Percentiles rank a stretch among this genome's conserved stretches.
phyloP scores from a whole-genome alignment of 2,329 filamentous ascomycete genomes.

The Ophiostoma sp. region DNA sequence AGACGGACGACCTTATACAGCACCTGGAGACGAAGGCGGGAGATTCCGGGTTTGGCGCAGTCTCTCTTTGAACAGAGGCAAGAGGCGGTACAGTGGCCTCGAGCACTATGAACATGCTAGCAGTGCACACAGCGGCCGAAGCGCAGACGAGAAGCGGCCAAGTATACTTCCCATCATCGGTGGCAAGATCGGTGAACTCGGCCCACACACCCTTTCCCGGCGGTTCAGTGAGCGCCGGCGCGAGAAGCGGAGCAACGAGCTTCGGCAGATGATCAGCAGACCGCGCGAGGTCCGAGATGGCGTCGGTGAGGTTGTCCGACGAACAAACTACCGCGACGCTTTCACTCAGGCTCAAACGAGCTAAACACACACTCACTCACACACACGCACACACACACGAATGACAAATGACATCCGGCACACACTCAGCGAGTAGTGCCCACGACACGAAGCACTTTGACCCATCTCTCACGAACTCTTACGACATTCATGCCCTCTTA shows the following conservation, averaged over 20 bases:
- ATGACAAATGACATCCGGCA: neutral
- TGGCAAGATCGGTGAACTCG: slow-evolving; percentile 45
- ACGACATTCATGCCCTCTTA: neutral
- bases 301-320: slow-evolving; percentile 51
- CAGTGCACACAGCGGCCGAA: neutral
- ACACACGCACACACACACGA: no score
- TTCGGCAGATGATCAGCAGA: slow-evolving; percentile 55
- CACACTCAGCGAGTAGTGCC: neutral
- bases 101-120: neutral
- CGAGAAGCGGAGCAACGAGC: slow-evolving; percentile 53
- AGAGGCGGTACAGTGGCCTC: neutral
- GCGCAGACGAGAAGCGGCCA: neutral
- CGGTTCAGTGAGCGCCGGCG: slow-evolving; percentile 53
- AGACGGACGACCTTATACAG: slow-evolving; percentile 36
- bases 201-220: slow-evolving; percentile 48
- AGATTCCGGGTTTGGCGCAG: slow-evolving; percentile 27
- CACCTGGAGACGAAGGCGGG: slow-evolving; percentile 29
- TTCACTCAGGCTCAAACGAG: slow-evolving; percentile 27
- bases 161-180: slow-evolving; percentile 37
- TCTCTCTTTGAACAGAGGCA: neutral
- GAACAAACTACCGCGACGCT: slow-evolving; percentile 37
- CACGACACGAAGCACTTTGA: neutral
- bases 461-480: slow-evolving; percentile 4
- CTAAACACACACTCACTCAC: neutral
- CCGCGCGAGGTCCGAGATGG: slow-evolving; percentile 55